These are phyloP conservation scores for Lathyrus aphaca DNA, from an alignment of 306 rosid genomes.

Conservation along the genomic window DNA sequence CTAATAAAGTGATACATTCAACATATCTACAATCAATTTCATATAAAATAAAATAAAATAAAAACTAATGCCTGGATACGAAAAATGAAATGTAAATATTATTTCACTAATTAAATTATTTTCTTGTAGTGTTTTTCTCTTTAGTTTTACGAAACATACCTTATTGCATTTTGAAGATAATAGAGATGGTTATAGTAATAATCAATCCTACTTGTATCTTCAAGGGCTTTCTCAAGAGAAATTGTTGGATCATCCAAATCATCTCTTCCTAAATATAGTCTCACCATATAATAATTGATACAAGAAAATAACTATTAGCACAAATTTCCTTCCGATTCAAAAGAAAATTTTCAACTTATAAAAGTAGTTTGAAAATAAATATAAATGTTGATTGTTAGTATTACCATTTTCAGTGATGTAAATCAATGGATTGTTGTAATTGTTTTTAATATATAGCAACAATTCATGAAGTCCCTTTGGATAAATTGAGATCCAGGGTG, in stretches of 20 bases:
- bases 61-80: not conserved
- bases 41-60: not conserved
- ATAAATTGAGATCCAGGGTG: slow-evolving; percentile 50
- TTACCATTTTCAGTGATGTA: not conserved
- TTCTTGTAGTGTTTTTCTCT: too few species aligned
- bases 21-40: not conserved
- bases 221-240: slow-evolving; percentile 49
- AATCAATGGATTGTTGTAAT: slow-evolving; percentile 33
- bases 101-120: not conserved
- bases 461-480: slow-evolving; percentile 54
- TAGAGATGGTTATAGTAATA: slow-evolving; percentile 54
- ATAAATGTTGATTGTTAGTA: not conserved
- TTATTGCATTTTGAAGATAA: slow-evolving; percentile 53
- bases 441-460: slow-evolving; percentile 42
- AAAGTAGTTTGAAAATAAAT: not conserved
- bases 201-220: slow-evolving; percentile 50
- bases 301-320: not conserved
- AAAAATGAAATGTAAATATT: not conserved
- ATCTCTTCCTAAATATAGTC: slow-evolving; percentile 45
- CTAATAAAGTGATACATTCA: slow-evolving; percentile 29
- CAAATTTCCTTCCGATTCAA: not conserved
- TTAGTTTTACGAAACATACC: slow-evolving; percentile 38
- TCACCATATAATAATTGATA: not conserved
- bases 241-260: slow-evolving; percentile 54
- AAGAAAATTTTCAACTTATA: not conserved